These are phyloP conservation scores for Brassica incana DNA, from an alignment of 345 rosid species.

Conservation along the genomic window DNA sequence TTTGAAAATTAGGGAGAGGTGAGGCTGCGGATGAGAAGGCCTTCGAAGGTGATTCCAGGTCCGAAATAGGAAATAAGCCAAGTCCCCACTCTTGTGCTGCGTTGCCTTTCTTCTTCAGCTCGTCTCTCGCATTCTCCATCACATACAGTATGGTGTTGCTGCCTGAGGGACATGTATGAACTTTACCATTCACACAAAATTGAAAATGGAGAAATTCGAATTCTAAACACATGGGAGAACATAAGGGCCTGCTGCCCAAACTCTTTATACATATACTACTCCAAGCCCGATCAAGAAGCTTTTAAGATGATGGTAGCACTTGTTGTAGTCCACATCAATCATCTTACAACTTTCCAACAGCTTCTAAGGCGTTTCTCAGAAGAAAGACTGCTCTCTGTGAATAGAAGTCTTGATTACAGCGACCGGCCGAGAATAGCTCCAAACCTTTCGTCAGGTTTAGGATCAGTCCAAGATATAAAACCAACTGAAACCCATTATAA, in stretches of 20 bases:
- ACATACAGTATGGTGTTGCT: conserved; percentile 88
- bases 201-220: background rate
- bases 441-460: too few species aligned
- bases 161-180: conserved; percentile 52
- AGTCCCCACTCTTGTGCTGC: conserved; percentile 83
- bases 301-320: background rate
- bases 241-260: background rate
- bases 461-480: too few species aligned
- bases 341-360: conserved; percentile 46
- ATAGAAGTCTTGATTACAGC: background rate
- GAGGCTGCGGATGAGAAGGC: too few species aligned
- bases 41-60: conserved; percentile 66
- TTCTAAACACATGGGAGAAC: background rate
- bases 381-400: background rate
- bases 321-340: conserved; percentile 17
- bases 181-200: background rate
- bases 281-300: conserved; percentile 1
- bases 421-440: too few species aligned
- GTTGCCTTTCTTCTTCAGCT: conserved; percentile 49
- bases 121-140: conserved; percentile 83
- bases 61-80: conserved; percentile 68
- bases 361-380: conserved; percentile 54
- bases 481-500: too few species aligned
- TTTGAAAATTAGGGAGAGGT: conserved; percentile 25
- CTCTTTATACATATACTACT: background rate